Evolutionary conservation across 2,329 filamentous ascomycete species (phyloP), one percentile per base, ranked within the genome.

Genomic region (Beauveria pseudobassiana): DNA sequence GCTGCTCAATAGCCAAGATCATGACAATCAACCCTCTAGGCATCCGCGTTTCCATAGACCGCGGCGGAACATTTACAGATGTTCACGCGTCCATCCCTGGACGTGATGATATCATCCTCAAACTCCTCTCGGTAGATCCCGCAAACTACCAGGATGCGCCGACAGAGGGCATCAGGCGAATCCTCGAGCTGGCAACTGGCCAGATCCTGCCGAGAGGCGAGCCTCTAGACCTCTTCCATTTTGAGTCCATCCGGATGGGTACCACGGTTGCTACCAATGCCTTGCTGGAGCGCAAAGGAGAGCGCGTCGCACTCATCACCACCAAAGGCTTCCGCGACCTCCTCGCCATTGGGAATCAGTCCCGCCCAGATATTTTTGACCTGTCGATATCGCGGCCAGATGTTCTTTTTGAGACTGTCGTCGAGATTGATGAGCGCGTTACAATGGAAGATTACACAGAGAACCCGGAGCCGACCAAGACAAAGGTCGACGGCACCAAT

Each of bases 181-280:
- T 78, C 26, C 65, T 76, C 12, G 74, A 73, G 66, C 66, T 69
- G 18, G 73, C 72, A 6, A 70, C 71, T 1, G 69, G 69, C 3
- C 68, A 67, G 6, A 63, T 70, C 2, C 67, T 76, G 18, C 72
- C 75, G 0, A 68, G 73, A 5, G 74, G 72, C 1, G 67, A 71
- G 1, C 61, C 72, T 7, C 57, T 77, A 12, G 72, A 76, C 12
- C 70, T 75, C 1, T 70, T 69, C 0, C 67, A 71, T 12, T 71
- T 78, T 43, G 86, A 89, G 69, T 88, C 84, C 62, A 90, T 91
- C 68, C 84, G 88, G 24, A 91, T 91, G 87, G 88, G 89, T n/a
- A 91, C 89, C 0, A 91, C 88, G 0, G 88, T 91, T 2, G 88
- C 88, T 1, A 91, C 88, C 0, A 91, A 91, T 71, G 88, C 88